These are phyloP conservation scores for Solanum okadae DNA, from an alignment of 257 asterid genomes.

Conservation along the genomic window DNA sequence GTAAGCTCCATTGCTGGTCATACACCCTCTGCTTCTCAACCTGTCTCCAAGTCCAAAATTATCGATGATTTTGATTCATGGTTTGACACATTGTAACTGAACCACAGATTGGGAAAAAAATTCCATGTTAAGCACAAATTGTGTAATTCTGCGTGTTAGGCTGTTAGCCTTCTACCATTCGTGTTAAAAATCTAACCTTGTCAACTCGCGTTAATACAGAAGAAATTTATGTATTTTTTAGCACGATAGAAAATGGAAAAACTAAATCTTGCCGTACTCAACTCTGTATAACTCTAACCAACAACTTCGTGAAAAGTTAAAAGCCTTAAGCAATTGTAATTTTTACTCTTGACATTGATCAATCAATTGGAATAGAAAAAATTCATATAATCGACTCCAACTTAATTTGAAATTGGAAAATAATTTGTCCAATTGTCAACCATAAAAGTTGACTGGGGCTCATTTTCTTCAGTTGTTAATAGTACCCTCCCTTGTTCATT, in stretches of 20 bases:
- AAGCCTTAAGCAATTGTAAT: neutral
- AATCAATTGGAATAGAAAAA: neutral
- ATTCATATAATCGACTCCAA: neutral
- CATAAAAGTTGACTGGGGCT: neutral
- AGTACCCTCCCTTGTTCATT: neutral
- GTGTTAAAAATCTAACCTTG: neutral
- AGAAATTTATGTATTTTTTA: no score
- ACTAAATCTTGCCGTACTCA: neutral
- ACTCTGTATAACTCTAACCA: neutral
- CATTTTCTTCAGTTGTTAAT: neutral
- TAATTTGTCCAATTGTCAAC: neutral
- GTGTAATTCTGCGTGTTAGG: neutral
- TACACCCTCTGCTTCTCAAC: slow-evolving; percentile 7
- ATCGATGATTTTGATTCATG: slow-evolving; percentile 80
- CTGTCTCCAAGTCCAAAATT: slow-evolving; percentile 41
- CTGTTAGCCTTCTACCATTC: neutral
- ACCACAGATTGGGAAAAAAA: neutral
- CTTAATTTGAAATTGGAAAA: neutral
- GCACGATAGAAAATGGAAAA: neutral
- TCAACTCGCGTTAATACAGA: neutral
- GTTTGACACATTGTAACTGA: slow-evolving; percentile 47
- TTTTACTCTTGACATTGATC: neutral
- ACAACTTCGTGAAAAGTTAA: neutral
- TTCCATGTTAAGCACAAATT: neutral
- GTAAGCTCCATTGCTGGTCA: slow-evolving; percentile 2